Percentiles rank a stretch among this genome's conserved stretches.
phyloP scores from a whole-genome alignment of 306 rosid species.

The Prunus davidiana region DNA sequence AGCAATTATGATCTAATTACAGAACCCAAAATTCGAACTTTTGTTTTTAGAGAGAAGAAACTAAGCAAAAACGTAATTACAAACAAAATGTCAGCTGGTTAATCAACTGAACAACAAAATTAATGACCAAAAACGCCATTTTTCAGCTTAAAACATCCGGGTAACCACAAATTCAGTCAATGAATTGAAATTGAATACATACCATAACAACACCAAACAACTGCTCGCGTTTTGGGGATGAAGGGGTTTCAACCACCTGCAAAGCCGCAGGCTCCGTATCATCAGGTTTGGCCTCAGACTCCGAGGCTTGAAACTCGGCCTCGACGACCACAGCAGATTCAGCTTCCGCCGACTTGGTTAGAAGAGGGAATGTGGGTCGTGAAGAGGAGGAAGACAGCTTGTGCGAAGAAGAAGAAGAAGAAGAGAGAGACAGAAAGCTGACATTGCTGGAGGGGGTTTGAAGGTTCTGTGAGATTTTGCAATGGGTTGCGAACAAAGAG shows the following conservation, averaged over 20 bases:
- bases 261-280: constrained; percentile 29
- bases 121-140: neutral
- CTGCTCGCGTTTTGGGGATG: constrained; percentile 59
- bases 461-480: constrained; percentile 42
- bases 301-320: constrained; percentile 3
- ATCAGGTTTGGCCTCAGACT: constrained; percentile 10
- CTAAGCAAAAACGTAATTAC: neutral
- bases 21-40: neutral
- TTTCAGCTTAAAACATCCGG: neutral
- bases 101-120: neutral
- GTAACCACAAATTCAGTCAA: neutral
- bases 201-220: constrained; percentile 93
- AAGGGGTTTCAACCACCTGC: constrained; percentile 31
- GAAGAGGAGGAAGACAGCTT: constrained; percentile 40
- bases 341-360: constrained; percentile 48
- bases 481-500: constrained; percentile 54
- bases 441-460: constrained; percentile 21
- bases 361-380: constrained; percentile 38
- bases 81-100: neutral
- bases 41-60: neutral
- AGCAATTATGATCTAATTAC: neutral
- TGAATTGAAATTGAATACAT: constrained; percentile 4
- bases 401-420: constrained; percentile 34
- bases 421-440: constrained; percentile 36
- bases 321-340: constrained; percentile 20